Percentiles rank a stretch among this genome's conserved stretches.
Conservation (phyloP, 2,329 filamentous ascomycete genomes). For the Ophiostoma australiae region DNA sequence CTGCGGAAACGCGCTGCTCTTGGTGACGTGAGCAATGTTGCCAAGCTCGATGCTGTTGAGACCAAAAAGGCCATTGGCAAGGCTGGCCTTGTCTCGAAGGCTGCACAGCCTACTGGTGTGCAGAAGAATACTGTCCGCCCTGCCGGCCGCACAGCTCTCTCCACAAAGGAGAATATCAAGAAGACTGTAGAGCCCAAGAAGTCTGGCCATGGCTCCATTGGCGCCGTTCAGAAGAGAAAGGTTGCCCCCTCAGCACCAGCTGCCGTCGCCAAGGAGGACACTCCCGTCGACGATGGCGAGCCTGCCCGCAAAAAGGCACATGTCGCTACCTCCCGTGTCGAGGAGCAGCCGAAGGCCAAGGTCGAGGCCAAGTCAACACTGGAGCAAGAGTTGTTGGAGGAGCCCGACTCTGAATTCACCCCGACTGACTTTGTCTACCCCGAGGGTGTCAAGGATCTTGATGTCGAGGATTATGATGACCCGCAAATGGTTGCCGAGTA, state of each 20-base stretch:
- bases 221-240: slow-evolving; percentile 64
- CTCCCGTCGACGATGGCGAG: slow-evolving; percentile 58
- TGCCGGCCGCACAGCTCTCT: slow-evolving; percentile 52
- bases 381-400: slow-evolving; percentile 34
- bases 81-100: slow-evolving; percentile 70
- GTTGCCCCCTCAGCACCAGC: slow-evolving; percentile 35
- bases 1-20: slow-evolving; percentile 75
- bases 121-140: slow-evolving; percentile 68
- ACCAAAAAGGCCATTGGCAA: slow-evolving; percentile 70
- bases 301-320: slow-evolving; percentile 63
- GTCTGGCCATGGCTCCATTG: slow-evolving; percentile 63
- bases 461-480: slow-evolving; percentile 83
- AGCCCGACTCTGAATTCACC: slow-evolving; percentile 31
- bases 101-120: slow-evolving; percentile 73
- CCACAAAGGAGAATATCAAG: slow-evolving; percentile 45
- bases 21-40: slow-evolving; percentile 92
- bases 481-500: slow-evolving; percentile 98
- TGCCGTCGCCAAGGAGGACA: slow-evolving; percentile 55
- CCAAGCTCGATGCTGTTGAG: slow-evolving; percentile 66
- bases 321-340: slow-evolving; percentile 44
- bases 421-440: slow-evolving; percentile 33
- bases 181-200: slow-evolving; percentile 66
- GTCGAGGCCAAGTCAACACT: slow-evolving; percentile 31
- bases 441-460: slow-evolving; percentile 59
- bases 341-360: slow-evolving; percentile 45